These are phyloP conservation scores for Pythium folliculosum DNA, from an alignment of 352 stramenopile species.

Conservation along the genomic window DNA sequence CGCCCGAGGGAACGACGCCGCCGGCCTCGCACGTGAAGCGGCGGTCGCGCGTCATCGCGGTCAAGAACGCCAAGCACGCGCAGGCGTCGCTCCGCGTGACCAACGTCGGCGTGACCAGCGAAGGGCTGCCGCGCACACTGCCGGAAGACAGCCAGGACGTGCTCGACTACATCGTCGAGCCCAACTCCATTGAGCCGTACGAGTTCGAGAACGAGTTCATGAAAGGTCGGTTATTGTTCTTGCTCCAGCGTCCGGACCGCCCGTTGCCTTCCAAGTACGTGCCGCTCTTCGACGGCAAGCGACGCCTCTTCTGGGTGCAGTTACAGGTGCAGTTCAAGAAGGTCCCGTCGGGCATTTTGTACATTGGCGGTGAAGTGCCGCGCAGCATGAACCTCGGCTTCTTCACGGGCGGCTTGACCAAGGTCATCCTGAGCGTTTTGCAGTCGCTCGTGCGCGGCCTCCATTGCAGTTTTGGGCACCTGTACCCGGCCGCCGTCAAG, in stretches of 20 bases:
- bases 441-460: constrained; percentile 54
- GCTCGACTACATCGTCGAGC: constrained; percentile 30
- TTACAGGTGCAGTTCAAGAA: constrained; percentile 73
- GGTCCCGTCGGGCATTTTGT: constrained; percentile 48
- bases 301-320: constrained; percentile 65
- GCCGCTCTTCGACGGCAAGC: constrained; percentile 47
- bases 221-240: constrained; percentile 66
- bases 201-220: constrained; percentile 85
- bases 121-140: constrained; percentile 15
- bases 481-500: constrained; percentile 30
- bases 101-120: constrained; percentile 18
- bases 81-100: constrained; percentile 22
- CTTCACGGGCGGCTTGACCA: constrained; percentile 51
- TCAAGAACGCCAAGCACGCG: constrained; percentile 15
- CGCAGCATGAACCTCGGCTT: constrained; percentile 54
- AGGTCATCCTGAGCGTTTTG: constrained; percentile 54
- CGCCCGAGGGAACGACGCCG: background rate
- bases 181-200: constrained; percentile 42
- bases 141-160: constrained; percentile 20
- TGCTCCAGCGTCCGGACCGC: constrained; percentile 44
- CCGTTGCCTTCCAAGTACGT: constrained; percentile 26
- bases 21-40: constrained; percentile 9
- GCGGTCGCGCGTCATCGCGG: constrained; percentile 17
- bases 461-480: constrained; percentile 55
- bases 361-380: constrained; percentile 68